phyloP scores from a whole-genome alignment of 441 rosid genomes.

The Eutrema salsugineum region DNA sequence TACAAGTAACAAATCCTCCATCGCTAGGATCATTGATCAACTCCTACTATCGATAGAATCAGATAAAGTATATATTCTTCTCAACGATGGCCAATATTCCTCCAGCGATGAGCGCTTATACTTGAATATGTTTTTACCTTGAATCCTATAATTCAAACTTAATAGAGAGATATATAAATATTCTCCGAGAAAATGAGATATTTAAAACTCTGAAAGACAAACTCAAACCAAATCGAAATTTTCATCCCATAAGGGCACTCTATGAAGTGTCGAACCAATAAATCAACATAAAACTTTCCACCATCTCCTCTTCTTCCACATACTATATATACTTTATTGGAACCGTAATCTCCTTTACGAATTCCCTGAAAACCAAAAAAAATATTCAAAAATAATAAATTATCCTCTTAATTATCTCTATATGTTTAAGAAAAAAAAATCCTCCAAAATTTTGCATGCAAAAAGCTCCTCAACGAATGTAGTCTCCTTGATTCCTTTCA shows the following conservation, averaged over 20 bases:
- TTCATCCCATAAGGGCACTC: neutral
- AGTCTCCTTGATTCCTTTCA: constrained; percentile 11
- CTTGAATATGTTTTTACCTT: no score
- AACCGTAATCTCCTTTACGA: constrained; percentile 20
- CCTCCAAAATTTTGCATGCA: constrained; percentile 28
- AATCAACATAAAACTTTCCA: neutral
- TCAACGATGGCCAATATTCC: no score
- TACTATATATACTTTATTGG: constrained; percentile 26
- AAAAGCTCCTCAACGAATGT: constrained; percentile 1
- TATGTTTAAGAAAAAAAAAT: constrained; percentile 1
- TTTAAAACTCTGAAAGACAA: constrained; percentile 5
- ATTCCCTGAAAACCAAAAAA: constrained; percentile 9
- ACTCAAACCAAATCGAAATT: constrained; percentile 5
- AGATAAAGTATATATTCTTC: no score
- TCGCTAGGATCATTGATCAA: no score
- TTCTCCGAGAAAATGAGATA: neutral
- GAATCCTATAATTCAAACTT: no score
- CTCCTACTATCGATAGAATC: no score
- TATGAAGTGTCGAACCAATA: constrained; percentile 8
- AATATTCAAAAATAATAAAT: neutral
- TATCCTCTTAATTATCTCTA: constrained; percentile 7
- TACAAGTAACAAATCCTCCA: no score
- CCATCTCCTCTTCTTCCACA: constrained; percentile 7
- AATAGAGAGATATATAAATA: no score
- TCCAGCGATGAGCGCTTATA: no score